phyloP scores from a whole-genome alignment of 73 alveolate genomes.

The Symbiodinium natans region DNA sequence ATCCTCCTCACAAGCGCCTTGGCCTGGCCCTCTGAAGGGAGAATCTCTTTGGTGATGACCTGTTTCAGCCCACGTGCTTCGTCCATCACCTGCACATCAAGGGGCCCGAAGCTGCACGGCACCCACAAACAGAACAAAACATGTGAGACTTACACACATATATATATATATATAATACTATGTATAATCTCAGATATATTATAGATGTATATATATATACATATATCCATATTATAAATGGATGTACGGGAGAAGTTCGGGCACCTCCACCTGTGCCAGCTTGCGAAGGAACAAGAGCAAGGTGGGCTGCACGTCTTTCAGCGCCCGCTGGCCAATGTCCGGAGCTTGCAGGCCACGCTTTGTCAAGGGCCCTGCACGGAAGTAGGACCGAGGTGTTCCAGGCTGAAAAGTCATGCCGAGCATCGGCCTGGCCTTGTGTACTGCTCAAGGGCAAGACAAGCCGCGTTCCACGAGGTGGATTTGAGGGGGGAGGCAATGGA shows the following conservation, averaged over 20 bases:
- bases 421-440: not conserved
- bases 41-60: conserved; percentile 35
- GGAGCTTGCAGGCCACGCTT: conserved; percentile 58
- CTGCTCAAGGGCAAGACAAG: conserved; percentile 52
- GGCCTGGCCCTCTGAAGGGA: not conserved
- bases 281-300: conserved; percentile 48
- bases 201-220: no score
- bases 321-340: conserved; percentile 44
- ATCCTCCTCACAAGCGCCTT: not conserved
- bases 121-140: no score
- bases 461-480: conserved; percentile 20
- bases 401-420: no score
- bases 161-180: no score
- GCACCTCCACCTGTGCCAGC: conserved; percentile 45
- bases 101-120: no score
- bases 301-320: conserved; percentile 57
- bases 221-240: no score
- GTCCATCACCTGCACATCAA: conserved; percentile 38
- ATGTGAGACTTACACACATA: no score
- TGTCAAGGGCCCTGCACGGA: conserved; percentile 40
- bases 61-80: conserved; percentile 8
- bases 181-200: no score
- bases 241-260: no score
- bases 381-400: no score
- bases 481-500: conserved; percentile 12